Base-by-base conservation (phyloP, 106 monocot species). In the Dendrobium nobile region DNA sequence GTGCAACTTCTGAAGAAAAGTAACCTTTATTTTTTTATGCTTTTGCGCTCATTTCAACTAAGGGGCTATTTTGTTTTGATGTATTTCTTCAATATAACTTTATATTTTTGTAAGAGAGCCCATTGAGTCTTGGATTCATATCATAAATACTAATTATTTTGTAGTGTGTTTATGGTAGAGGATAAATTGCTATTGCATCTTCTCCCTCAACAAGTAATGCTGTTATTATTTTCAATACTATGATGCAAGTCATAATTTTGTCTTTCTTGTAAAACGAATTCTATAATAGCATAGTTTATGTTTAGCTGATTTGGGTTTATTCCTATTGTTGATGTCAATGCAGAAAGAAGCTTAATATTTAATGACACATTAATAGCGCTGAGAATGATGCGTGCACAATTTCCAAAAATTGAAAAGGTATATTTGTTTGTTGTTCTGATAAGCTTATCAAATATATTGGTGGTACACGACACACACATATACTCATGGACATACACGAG, bases 331-430 rank as follows among this genome's bases (percentile, higher is more conserved):
- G 37, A 74, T 81, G 26, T 54, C 15, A 75, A 54, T 89, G 83
- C 88, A 95, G 92, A 88, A 79, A 79, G 87, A 18, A 82, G 68
- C 78, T 90, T 90, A 48, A 80, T 77, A 13, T 95, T 90, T 75
- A 87, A 76, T 64, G 93, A 96, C 77, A 96, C 93, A 24, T 58
- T 88, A 67, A 80, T 90, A 26, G 92, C 96, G 75, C 92, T 96
- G 33, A 90, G 83, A 81, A 87, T 96, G 92, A 96, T 96, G 96
- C 82, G 72, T n/a, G 79, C 83, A 26, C 96, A 96, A 72, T 92
- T 96, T 87, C 90, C 96, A n/a, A 88, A 79, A 8, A 59, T 77
- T 41, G 84, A 93, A 16, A 96, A 96, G 91, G 90, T 88, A 43
- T 43, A 74, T 26, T 41, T 7, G 20, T 22, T 44, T 54, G 37